Conservation (phyloP, 306 rosid genomes). For the Pachyrhizus erosus region DNA sequence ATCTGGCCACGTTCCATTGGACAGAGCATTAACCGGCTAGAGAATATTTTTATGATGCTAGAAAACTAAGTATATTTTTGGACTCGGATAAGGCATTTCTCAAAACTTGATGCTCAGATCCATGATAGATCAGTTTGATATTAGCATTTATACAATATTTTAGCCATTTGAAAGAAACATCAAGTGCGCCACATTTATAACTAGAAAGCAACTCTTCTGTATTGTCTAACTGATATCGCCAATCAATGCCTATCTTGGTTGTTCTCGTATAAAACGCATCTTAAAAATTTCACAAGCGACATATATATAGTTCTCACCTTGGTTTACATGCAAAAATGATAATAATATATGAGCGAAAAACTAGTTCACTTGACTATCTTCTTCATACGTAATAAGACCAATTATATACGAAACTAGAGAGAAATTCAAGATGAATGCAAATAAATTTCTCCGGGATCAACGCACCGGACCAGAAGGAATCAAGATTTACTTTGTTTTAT, state of each 20-base stretch:
- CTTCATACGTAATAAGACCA: slow-evolving; percentile 12
- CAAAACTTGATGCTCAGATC: not conserved
- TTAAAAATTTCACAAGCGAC: not conserved
- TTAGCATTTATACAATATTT: not conserved
- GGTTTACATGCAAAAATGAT: slow-evolving; percentile 9
- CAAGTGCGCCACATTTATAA: not conserved
- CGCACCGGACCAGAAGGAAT: slow-evolving; percentile 23
- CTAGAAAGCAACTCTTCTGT: slow-evolving; percentile 6
- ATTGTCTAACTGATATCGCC: not conserved
- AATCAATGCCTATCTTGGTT: not conserved
- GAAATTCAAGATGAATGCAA: slow-evolving; percentile 34
- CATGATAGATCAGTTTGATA: not conserved
- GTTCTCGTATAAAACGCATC: slow-evolving; percentile 16
- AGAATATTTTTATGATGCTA: not conserved
- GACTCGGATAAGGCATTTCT: not conserved
- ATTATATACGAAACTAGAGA: slow-evolving; percentile 8
- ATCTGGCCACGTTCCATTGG: not conserved
- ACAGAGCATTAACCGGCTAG: not conserved
- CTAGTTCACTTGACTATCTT: slow-evolving; percentile 2
- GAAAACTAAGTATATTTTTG: not conserved
- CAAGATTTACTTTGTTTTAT: slow-evolving; percentile 21
- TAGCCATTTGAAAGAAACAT: not conserved
- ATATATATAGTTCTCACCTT: not conserved
- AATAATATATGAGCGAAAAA: not conserved
- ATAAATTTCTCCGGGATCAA: slow-evolving; percentile 15